Conservation (phyloP, 768 basidiomycete genomes). For the Tubosaeta sp. region DNA sequence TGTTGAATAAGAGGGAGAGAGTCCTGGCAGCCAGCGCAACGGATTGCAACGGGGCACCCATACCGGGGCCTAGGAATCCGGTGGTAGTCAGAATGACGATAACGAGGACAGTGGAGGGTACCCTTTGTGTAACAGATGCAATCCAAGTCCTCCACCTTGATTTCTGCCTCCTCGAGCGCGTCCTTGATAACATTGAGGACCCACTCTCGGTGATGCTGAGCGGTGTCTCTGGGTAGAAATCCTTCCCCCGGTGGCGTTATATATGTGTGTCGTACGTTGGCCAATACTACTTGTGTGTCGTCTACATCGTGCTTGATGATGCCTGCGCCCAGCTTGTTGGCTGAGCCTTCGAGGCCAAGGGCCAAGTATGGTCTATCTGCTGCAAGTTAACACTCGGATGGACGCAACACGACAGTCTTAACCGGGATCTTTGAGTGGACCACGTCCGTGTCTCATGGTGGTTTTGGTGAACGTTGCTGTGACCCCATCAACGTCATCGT, state of each 20-base stretch:
- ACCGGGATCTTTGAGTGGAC: slow-evolving; percentile 34
- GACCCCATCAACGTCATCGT: background rate
- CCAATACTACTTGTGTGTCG: slow-evolving; percentile 71
- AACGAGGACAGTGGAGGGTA: slow-evolving; percentile 27
- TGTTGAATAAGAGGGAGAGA: slow-evolving; percentile 78
- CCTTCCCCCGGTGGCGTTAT: slow-evolving; percentile 98
- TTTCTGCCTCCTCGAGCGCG: slow-evolving; percentile 61
- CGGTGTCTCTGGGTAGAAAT: slow-evolving; percentile 93
- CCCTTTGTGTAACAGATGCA: slow-evolving; percentile 99
- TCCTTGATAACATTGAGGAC: slow-evolving; percentile 74
- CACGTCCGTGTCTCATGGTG: slow-evolving; percentile 11
- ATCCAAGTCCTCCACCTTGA: slow-evolving; percentile 76
- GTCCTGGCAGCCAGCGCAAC: slow-evolving; percentile 93
- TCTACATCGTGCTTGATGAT: slow-evolving; percentile 79
- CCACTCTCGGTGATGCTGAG: slow-evolving; percentile 95
- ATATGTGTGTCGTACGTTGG: slow-evolving; percentile 97
- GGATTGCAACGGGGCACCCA: slow-evolving; percentile 96
- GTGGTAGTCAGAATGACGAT: background rate
- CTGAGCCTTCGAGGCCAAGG: slow-evolving; percentile 96
- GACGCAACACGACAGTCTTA: slow-evolving; percentile 14
- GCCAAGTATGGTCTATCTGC: slow-evolving; percentile 71
- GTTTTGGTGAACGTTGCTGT: background rate
- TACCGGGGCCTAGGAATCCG: slow-evolving; percentile 78
- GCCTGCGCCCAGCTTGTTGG: slow-evolving; percentile 96
- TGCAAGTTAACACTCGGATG: slow-evolving; percentile 11